A percentile compares a stretch with the other conserved stretches of the same genome.
These are phyloP conservation scores for Colletotrichum sp. DNA, from an alignment of 2,329 filamentous ascomycete species.

Conservation along the genomic window DNA sequence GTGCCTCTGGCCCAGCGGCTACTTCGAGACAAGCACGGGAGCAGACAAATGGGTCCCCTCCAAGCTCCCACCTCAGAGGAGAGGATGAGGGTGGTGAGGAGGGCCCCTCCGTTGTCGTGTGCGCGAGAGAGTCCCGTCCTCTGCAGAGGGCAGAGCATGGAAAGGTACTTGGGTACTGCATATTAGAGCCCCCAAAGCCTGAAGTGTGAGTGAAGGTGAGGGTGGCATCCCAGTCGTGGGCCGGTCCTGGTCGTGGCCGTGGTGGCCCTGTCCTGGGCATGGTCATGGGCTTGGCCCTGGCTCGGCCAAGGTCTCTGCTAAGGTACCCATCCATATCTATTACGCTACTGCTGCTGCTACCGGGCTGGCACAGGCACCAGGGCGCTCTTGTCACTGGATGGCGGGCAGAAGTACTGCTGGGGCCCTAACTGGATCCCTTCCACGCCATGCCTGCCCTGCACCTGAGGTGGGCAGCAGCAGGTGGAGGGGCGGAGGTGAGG, in stretches of 20 bases:
- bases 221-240: not conserved
- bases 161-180: too few relatives aligned
- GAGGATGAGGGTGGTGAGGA: not conserved
- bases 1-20: not conserved
- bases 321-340: not conserved
- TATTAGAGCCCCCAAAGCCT: not conserved
- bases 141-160: too few relatives aligned
- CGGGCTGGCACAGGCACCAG: slow-evolving; percentile 13
- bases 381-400: slow-evolving; percentile 7
- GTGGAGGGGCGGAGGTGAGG: not conserved
- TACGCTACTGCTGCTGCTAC: not conserved
- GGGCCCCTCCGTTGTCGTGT: not conserved
- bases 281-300: not conserved
- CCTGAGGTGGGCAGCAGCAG: not conserved
- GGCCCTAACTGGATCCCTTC: not conserved
- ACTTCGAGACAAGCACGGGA: not conserved
- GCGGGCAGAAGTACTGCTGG: slow-evolving; percentile 7
- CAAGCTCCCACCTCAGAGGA: not conserved
- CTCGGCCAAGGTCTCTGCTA: not conserved
- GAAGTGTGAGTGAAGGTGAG: not conserved
- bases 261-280: not conserved
- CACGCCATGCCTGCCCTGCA: not conserved
- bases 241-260: not conserved
- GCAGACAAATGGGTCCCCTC: not conserved
- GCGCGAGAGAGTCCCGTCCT: not conserved